These are phyloP conservation scores for Penstemon eatonii DNA, from an alignment of 257 asterid species.

Conservation along the genomic window DNA sequence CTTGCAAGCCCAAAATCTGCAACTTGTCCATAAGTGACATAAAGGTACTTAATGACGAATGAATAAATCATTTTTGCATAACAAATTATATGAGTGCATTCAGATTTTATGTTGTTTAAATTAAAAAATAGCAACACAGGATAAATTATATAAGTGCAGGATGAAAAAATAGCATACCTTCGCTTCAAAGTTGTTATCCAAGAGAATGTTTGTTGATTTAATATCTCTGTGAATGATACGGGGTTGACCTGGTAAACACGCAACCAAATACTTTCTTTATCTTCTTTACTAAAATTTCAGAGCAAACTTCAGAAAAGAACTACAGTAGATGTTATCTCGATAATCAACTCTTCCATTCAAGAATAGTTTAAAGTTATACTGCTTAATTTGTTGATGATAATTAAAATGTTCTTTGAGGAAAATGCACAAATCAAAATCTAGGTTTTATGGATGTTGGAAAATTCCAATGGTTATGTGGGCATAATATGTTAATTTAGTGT, in stretches of 20 bases:
- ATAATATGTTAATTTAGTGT: too few species aligned
- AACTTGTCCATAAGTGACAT: conserved; percentile 46
- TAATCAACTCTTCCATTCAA: conserved; percentile 17
- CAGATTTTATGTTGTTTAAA: conserved; percentile 12
- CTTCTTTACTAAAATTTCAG: conserved; percentile 14
- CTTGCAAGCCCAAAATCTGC: conserved; percentile 95
- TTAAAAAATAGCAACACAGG: neutral
- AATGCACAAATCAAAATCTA: neutral
- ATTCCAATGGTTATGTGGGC: too few species aligned
- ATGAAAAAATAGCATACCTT: conserved; percentile 27
- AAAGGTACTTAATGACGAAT: conserved; percentile 6
- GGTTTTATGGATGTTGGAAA: too few species aligned
- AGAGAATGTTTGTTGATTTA: conserved; percentile 77
- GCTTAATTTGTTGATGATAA: neutral
- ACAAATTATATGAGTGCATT: conserved; percentile 15
- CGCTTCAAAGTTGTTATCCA: conserved; percentile 79
- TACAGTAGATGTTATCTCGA: neutral
- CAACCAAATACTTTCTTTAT: neutral
- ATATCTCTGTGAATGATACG: conserved; percentile 92
- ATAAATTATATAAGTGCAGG: conserved; percentile 7
- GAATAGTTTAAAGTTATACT: conserved; percentile 12
- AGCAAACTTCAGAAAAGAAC: conserved; percentile 11
- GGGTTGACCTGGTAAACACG: conserved; percentile 68
- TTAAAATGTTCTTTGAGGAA: neutral
- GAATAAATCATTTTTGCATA: neutral